Evolutionary conservation across 148 eudicot genomes (phyloP).

Genomic region (Fagopyrum esculentum): DNA sequence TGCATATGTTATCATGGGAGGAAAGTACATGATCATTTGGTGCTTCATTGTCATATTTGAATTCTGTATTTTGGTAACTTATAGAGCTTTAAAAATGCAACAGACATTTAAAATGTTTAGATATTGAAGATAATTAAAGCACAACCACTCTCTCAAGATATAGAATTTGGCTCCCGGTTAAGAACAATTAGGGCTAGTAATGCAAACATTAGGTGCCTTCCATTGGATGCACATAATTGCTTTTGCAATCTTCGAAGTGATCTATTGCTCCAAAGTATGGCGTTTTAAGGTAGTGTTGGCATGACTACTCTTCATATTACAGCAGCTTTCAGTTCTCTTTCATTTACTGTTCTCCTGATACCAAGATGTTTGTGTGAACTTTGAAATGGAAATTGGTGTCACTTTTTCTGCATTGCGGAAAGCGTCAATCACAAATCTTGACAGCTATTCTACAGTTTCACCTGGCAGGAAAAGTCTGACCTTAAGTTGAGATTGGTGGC

Average conservation of each 20-base stretch:
- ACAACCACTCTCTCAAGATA: conserved; percentile 23
- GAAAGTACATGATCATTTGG: background rate
- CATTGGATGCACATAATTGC: conserved; percentile 25
- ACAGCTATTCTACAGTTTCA: background rate
- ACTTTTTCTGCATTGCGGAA: background rate
- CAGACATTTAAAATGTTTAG: conserved; percentile 23
- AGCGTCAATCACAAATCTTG: background rate
- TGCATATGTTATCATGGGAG: background rate
- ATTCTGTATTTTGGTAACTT: conserved; percentile 22
- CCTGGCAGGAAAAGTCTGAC: conserved; percentile 6
- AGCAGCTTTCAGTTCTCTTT: conserved; percentile 31
- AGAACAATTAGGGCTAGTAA: conserved; percentile 36
- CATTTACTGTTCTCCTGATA: conserved; percentile 50
- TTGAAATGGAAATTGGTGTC: conserved; percentile 24
- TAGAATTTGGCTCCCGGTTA: conserved; percentile 25
- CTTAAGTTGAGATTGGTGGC: background rate
- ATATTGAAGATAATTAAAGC: conserved; percentile 28
- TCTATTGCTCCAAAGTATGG: conserved; percentile 40
- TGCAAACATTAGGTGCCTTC: conserved; percentile 21
- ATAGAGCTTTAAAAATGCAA: conserved; percentile 29
- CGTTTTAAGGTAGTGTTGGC: conserved; percentile 43
- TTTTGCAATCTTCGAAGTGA: conserved; percentile 44
- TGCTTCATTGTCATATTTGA: conserved; percentile 20
- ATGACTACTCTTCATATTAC: conserved; percentile 31
- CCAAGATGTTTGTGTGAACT: conserved; percentile 40